These are phyloP conservation scores for Cyphellophora attinorum DNA, from an alignment of 2,329 filamentous ascomycete species.

Conservation along the genomic window DNA sequence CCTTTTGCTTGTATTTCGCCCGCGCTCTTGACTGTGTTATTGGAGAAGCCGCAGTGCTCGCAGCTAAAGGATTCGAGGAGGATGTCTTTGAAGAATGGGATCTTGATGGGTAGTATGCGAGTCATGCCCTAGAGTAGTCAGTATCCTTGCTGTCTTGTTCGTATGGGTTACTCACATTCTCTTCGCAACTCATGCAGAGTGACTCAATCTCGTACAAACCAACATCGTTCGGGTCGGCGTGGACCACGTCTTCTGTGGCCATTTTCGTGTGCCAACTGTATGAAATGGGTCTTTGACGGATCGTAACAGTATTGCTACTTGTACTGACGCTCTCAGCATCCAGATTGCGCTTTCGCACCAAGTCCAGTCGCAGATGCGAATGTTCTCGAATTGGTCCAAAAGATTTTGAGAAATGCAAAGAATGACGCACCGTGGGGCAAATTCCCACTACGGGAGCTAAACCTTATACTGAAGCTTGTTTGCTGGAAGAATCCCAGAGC, in stretches of 20 bases:
- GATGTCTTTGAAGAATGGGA: constrained; percentile 95
- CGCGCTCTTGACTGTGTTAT: constrained; percentile 89
- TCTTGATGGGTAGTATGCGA: constrained; percentile 76
- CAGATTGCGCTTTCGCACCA: no score
- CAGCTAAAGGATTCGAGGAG: constrained; percentile 96
- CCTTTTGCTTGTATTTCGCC: constrained; percentile 87
- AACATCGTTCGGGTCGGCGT: constrained; percentile 16
- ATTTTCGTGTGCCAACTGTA: no score
- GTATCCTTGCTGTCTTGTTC: background rate
- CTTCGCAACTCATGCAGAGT: constrained; percentile 76
- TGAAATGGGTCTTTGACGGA: no score
- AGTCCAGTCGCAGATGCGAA: no score
- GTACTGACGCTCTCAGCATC: background rate
- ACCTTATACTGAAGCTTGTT: background rate
- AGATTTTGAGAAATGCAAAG: background rate
- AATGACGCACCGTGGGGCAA: background rate
- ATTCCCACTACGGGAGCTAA: background rate
- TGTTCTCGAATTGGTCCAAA: background rate
- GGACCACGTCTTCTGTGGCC: constrained; percentile 8
- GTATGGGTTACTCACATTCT: constrained; percentile 47
- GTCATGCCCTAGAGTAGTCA: constrained; percentile 59
- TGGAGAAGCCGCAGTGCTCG: constrained; percentile 77
- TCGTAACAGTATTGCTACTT: no score
- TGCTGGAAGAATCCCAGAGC: no score
- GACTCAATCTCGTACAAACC: constrained; percentile 49